Percentiles rank a stretch among this genome's conserved stretches.
Evolutionary conservation across 805 yeast genomes (phyloP).

Genomic region (Isabelozyma rhagii): DNA sequence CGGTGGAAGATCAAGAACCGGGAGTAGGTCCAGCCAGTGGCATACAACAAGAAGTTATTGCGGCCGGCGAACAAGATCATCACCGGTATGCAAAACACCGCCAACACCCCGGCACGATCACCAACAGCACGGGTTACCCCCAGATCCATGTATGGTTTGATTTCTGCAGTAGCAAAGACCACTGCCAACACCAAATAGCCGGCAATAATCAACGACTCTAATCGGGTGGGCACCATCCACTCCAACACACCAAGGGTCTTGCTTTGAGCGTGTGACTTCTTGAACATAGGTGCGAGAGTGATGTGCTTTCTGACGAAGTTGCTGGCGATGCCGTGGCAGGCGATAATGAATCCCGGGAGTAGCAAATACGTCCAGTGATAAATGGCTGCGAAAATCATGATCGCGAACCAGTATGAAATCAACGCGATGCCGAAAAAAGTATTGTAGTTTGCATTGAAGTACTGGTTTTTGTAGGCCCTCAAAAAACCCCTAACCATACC

Average conservation of each 20-base stretch:
- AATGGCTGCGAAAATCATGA: constrained; percentile 29
- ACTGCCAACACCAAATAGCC: constrained; percentile 34
- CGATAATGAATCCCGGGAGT: constrained; percentile 22
- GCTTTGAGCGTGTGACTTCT: constrained; percentile 16
- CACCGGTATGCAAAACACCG: constrained; percentile 54
- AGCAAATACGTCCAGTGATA: constrained; percentile 20
- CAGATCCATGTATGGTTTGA: constrained; percentile 21
- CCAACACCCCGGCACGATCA: constrained; percentile 52
- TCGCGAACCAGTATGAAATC: constrained; percentile 28
- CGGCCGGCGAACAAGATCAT: constrained; percentile 66
- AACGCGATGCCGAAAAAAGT: constrained; percentile 27
- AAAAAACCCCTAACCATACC: constrained; percentile 5
- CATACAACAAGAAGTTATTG: constrained; percentile 60
- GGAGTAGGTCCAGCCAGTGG: constrained; percentile 62
- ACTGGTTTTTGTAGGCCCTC: constrained; percentile 19
- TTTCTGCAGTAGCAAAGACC: constrained; percentile 22
- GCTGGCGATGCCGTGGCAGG: constrained; percentile 21
- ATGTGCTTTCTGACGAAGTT: constrained; percentile 19
- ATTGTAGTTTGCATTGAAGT: constrained; percentile 38
- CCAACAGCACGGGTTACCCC: constrained; percentile 40
- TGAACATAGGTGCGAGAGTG: constrained; percentile 9
- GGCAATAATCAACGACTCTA: constrained; percentile 44
- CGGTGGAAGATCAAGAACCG: constrained; percentile 64
- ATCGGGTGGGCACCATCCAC: constrained; percentile 47
- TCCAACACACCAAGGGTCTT: constrained; percentile 14